phyloP scores from a whole-genome alignment of 495 filamentous ascomycete species.

The Lasiosphaeria miniovina region DNA sequence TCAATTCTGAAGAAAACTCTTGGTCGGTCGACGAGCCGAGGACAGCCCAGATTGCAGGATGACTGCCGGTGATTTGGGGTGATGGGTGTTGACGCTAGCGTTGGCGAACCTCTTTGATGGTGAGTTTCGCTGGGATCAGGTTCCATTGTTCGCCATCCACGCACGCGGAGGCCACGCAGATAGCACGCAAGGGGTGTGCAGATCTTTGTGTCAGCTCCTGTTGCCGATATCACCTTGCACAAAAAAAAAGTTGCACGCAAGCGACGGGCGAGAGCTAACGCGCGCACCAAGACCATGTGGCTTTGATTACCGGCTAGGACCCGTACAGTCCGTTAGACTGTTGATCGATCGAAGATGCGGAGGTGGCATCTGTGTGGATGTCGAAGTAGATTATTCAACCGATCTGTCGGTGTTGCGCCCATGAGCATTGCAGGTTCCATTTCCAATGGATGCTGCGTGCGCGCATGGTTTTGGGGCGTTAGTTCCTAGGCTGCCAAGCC shows the following conservation, averaged over 20 bases:
- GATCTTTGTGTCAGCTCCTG: slow-evolving; percentile 7
- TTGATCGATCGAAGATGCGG: background rate
- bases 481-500: no score
- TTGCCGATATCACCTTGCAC: background rate
- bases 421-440: no score
- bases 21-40: background rate
- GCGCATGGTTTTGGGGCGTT: no score
- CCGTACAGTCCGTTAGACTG: background rate
- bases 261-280: background rate
- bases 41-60: background rate
- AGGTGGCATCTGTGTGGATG: no score
- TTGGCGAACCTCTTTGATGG: no score
- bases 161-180: slow-evolving; percentile 6
- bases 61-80: background rate
- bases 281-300: background rate
- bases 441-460: no score
- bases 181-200: background rate
- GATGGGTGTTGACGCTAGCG: background rate
- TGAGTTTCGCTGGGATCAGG: no score
- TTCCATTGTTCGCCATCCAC: background rate
- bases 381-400: no score
- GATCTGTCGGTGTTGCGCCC: no score
- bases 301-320: background rate
- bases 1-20: no score
- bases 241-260: background rate